Evolutionary conservation across 2,329 filamentous ascomycete species (phyloP), one percentile per base, ranked within the genome.

Genomic region (Stemphylium vesicarium): DNA sequence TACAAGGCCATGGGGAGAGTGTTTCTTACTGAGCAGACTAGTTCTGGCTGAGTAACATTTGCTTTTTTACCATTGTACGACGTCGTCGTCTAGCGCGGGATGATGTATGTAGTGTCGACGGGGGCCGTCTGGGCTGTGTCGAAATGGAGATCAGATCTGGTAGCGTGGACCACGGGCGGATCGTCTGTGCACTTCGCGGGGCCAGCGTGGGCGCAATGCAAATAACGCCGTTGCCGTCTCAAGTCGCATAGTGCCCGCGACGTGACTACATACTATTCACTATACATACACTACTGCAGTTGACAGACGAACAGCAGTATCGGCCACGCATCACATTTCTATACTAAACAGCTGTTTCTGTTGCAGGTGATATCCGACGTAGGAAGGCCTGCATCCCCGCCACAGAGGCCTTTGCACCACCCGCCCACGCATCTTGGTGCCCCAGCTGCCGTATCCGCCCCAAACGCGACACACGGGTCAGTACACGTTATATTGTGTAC

Each of bases 171-270:
- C 50, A 35, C 41, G 49, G 56, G 53, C 47, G 50, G 36, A 45
- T 48, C 48, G 60, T 61, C 60, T 62, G 62, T 65, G 62, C 52
- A 45, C 36, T 50, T 55, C 52, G 52, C 62, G 58, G 62, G 60
- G 62, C 59, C 57, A 58, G 37, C 49, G 45, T 43, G 35, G 51
- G 57, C 52, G 53, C 58, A 47, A 57, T 57, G 60, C 60, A 63
- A 62, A 61, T 60, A 59, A 50, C 43, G 55, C 51, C 55, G 51
- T 42, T 50, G 51, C 47, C 49, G 58, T 55, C 58, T 59, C 54
- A 37, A 53, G 53, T 56, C 43, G 50, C 43, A 50, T 46, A 45
- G 50, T 56, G 50, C 31, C 44, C 31, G 52, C 59, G 45, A 47
- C 36, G 32, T 42, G 43, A 46, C 51, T 53, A 31, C 52, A 40